Evolutionary conservation across 139 green algal species (phyloP).

Genomic region (Microglena sp.): DNA sequence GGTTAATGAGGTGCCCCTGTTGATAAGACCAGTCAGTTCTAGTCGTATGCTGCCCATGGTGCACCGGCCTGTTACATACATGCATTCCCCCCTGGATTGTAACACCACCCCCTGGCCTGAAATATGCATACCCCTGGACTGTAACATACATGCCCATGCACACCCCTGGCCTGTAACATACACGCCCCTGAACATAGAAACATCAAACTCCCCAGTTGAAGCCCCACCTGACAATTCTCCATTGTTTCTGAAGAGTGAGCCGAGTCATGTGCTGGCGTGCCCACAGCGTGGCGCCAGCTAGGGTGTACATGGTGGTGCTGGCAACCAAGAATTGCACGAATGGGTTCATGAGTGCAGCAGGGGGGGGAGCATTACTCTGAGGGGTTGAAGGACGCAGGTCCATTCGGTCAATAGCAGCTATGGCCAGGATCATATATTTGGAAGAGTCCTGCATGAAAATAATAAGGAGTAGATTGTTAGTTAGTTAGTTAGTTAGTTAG

Average conservation of each 20-base stretch:
- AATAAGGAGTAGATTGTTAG: too few species aligned
- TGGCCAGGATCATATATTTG: not conserved
- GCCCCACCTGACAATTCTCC: slow-evolving; percentile 30
- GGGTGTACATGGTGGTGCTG: slow-evolving; percentile 14
- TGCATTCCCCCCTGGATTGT: not conserved
- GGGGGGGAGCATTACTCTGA: not conserved
- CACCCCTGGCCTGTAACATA: too few species aligned
- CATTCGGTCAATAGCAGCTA: not conserved
- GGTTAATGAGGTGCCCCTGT: too few species aligned
- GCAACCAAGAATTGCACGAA: slow-evolving; percentile 28
- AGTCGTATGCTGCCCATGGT: too few species aligned
- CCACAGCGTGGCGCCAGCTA: slow-evolving; percentile 10
- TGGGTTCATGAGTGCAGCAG: slow-evolving; percentile 10
- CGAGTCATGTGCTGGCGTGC: slow-evolving; percentile 9
- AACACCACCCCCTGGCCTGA: not conserved
- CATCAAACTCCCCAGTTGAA: not conserved
- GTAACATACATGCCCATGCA: too few species aligned
- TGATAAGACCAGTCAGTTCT: too few species aligned
- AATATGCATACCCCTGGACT: not conserved
- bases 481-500: too few species aligned
- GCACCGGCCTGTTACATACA: not conserved
- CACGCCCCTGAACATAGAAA: not conserved
- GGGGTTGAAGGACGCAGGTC: not conserved
- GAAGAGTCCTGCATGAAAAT: too few species aligned
- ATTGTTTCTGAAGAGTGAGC: slow-evolving; percentile 29